Evolutionary conservation across 192 early-diverging fungal genomes (phyloP).

Genomic region (Coemansia interrupta): DNA sequence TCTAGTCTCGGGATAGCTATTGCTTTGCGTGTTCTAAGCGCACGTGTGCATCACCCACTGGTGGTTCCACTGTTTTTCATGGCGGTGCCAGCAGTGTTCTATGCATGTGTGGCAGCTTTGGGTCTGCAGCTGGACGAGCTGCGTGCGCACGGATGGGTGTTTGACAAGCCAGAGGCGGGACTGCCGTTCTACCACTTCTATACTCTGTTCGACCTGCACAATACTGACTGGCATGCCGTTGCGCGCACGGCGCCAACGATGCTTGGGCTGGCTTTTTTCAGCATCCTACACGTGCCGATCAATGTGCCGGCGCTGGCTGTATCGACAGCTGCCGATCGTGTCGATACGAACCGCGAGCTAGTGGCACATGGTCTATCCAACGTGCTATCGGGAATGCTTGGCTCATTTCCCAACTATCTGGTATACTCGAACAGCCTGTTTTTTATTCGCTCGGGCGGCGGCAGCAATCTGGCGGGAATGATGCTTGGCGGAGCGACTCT

Average conservation of each 20-base stretch:
- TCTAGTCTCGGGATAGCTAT: conserved; percentile 64
- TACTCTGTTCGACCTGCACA: conserved; percentile 59
- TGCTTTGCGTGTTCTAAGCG: conserved; percentile 70
- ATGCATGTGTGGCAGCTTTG: conserved; percentile 57
- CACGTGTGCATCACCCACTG: conserved; percentile 68
- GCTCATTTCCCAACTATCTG: conserved; percentile 83
- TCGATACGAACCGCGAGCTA: conserved; percentile 91
- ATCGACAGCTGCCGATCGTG: conserved; percentile 78
- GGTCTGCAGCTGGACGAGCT: conserved; percentile 64
- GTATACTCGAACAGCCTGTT: conserved; percentile 90
- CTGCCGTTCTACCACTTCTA: conserved; percentile 89
- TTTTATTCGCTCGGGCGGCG: conserved; percentile 90
- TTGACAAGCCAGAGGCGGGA: conserved; percentile 65
- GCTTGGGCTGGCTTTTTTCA: conserved; percentile 91
- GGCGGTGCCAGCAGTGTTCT: conserved; percentile 74
- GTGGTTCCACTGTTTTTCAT: conserved; percentile 90
- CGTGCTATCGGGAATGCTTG: conserved; percentile 71
- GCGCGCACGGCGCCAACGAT: conserved; percentile 79
- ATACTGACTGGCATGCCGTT: conserved; percentile 66
- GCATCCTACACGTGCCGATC: conserved; percentile 95
- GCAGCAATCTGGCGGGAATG: conserved; percentile 77
- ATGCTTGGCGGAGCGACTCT: conserved; percentile 76
- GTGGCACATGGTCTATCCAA: conserved; percentile 92
- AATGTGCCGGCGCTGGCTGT: conserved; percentile 93
- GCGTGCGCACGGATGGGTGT: conserved; percentile 79